Conservation (phyloP, 1,284 basidiomycete genomes). For the Chondrostereum purpureum region DNA sequence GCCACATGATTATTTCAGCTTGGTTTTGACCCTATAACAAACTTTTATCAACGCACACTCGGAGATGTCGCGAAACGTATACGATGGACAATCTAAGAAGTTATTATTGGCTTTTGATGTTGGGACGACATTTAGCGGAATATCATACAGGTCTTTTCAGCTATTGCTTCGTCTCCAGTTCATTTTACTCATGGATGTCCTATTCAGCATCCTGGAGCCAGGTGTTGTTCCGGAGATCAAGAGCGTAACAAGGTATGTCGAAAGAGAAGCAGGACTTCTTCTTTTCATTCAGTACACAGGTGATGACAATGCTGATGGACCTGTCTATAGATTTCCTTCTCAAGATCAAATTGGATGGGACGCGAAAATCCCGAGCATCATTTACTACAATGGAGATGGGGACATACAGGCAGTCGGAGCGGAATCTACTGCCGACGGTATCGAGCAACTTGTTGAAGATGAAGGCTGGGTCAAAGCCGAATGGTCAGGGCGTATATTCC, state of each 20-base stretch:
- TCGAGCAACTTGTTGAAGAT: constrained; percentile 28
- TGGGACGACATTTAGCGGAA: constrained; percentile 32
- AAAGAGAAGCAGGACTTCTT: not conserved
- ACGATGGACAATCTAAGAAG: constrained; percentile 2
- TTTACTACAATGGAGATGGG: constrained; percentile 34
- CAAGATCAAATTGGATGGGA: constrained; percentile 35
- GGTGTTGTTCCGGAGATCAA: constrained; percentile 33
- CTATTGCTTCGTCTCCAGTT: not conserved
- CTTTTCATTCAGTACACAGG: constrained; percentile 2
- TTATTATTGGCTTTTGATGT: constrained; percentile 39
- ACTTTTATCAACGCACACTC: no score
- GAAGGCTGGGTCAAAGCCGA: constrained; percentile 28
- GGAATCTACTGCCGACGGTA: constrained; percentile 26
- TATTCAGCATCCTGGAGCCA: constrained; percentile 21
- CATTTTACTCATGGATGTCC: not conserved
- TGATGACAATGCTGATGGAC: no score
- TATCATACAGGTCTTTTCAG: constrained; percentile 11
- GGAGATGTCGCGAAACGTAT: no score
- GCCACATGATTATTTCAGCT: no score
- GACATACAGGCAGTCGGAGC: constrained; percentile 32
- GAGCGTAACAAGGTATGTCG: constrained; percentile 29
- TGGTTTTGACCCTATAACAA: no score
- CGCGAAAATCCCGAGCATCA: constrained; percentile 37
- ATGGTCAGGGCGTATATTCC: constrained; percentile 24
- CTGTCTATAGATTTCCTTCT: constrained; percentile 34